Evolutionary conservation across 352 stramenopile genomes (phyloP), one percentile per base, ranked within the genome.

Genomic region (Phytophthora kernoviae): DNA sequence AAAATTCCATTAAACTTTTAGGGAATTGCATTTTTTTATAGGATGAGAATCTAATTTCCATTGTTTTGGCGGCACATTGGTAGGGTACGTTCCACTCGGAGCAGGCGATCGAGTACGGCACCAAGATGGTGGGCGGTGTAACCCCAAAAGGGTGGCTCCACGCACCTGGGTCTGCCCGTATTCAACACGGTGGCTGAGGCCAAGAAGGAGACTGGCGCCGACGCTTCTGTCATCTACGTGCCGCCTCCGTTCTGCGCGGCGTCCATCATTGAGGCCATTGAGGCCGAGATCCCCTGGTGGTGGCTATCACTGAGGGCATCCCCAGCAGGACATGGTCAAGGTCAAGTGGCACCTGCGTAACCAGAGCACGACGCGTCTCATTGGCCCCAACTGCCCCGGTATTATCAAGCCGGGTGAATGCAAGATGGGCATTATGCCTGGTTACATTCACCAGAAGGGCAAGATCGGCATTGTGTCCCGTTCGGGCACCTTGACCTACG

Each of bases 371-470:
- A 99, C 97, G 52, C 87, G 98, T 40, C 85, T 99, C 30, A 99
- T 99, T 66, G 98, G 98, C 33, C 98, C 98, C 41, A 99, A 99
- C 87, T 99, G 98, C 86, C 98, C 98, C 30, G 98, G 98, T 62
- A 99, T 99, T 70, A 99, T 99, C 88, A 99, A 99, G 84, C 97
- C 98, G 0, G 96, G 96, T 43, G 98, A 99, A 84, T 99, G 96
- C 76, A 99, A 99, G 81, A 99, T 99, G 83, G 98, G 98, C 54
- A 99, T 99, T 81, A 99, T 99, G 98, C 98, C 98, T 52, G 98
- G 97, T 49, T 99, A 99, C 87, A 99, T 99, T 82, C 97, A 99
- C 80, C 88, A 86, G 69, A 87, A 87, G 58, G 97, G 98, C 48
- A 99, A 98, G 79, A 98, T 99, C 69, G 98, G 98, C 65, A 97